Conservation (phyloP, 1,284 basidiomycete species). For the Ceratobasidium papillatum region DNA sequence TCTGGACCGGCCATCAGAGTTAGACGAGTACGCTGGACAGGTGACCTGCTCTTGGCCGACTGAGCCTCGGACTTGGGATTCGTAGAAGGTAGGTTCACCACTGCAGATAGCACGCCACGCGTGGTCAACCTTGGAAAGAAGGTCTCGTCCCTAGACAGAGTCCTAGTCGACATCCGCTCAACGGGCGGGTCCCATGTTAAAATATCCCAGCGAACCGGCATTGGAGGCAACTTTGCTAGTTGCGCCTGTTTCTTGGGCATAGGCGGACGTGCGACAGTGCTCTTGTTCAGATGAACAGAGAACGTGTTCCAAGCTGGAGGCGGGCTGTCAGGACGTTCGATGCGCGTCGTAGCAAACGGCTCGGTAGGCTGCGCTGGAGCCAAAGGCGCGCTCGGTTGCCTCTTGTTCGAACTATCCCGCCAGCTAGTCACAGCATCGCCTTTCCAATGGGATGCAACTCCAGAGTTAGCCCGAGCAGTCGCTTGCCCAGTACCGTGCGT, state of each 20-base stretch:
- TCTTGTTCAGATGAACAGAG: constrained; percentile 49
- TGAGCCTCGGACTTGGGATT: constrained; percentile 1
- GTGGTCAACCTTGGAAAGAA: constrained; percentile 61
- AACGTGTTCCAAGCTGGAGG: constrained; percentile 20
- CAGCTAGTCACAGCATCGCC: constrained; percentile 13
- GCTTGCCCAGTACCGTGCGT: constrained; percentile 42
- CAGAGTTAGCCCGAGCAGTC: background rate
- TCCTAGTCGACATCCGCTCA: constrained; percentile 66
- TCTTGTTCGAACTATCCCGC: constrained; percentile 27
- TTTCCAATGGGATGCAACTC: constrained; percentile 50
- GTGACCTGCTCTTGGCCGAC: background rate
- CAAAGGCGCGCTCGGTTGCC: background rate
- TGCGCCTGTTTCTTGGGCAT: constrained; percentile 59
- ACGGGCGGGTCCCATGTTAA: constrained; percentile 81
- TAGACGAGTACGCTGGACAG: constrained; percentile 11
- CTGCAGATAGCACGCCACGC: constrained; percentile 23
- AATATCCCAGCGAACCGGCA: constrained; percentile 67
- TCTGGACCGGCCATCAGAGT: background rate
- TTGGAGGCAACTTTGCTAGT: constrained; percentile 54
- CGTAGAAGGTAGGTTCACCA: constrained; percentile 3
- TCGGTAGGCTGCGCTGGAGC: constrained; percentile 13
- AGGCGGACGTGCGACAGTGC: constrained; percentile 52
- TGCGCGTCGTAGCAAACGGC: constrained; percentile 19
- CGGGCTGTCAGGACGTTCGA: constrained; percentile 32
- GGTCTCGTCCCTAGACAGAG: constrained; percentile 74